Base-by-base conservation (phyloP, 371 early-diverging fungal genomes). In the Mortierella sp. region DNA sequence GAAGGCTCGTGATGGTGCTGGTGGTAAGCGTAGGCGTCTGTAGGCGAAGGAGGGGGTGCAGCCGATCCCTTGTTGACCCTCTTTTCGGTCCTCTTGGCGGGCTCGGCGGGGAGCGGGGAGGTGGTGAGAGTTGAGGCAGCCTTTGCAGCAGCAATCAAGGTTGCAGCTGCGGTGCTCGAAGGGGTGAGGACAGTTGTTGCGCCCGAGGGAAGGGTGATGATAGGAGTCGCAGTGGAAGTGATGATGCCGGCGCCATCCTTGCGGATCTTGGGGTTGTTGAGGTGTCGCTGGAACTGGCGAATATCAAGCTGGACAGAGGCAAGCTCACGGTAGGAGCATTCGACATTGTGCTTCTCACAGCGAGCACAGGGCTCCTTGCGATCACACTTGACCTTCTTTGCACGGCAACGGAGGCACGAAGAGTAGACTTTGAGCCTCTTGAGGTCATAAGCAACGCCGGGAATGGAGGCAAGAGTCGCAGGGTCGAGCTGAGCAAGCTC, bases 131-230 rank as follows among this genome's bases (percentile, higher is more conserved):
- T 26, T 12, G 73, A 55, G 11, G 72, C 37, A 37, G 68, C 68
- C 51, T 59, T 73, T 11, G 48, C 67, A 47, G 67, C 62, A 53
- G 68, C 68, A 46, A 72, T 66, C 58, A 74, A 25, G 45, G 62
- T 68, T 9, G 68, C 64, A 25, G 67, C 63, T 7, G 74, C 74
- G 9, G 59, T 68, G 37, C 69, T 57, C 14, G 64, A 37, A 21
- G 73, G 52, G 15, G 72, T 61, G 52, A 64, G 66, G 48, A 74
- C 74, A 18, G 74, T 69, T 2, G 72, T 66, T 26, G 65, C 66
- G 21, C 66, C 63, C 7, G 63, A 61, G 64, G 70, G 60, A 7
- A 64, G 28, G 19, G 60, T 64, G 45, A 64, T 51, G 55, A 64
- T 60, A 48, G 70, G 64, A 2, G 64, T 64, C 2, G 70, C 64